Evolutionary conservation across 108 stramenopile genomes (phyloP).

Genomic region (Fistulifera pelliculosa): DNA sequence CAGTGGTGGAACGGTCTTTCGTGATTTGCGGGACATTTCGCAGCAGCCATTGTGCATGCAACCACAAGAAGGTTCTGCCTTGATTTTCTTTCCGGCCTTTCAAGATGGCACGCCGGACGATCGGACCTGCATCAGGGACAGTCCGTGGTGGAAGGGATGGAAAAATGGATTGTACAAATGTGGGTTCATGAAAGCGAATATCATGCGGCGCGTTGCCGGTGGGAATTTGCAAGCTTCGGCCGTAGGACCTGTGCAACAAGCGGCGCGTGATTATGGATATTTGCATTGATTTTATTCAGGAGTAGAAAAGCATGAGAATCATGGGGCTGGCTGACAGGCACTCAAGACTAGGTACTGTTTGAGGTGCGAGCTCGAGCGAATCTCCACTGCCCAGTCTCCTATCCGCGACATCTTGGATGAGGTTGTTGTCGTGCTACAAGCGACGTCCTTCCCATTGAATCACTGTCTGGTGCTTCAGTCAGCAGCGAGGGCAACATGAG

Average conservation of each 20-base stretch:
- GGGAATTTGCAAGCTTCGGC: constrained; percentile 49
- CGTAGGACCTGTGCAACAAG: background rate
- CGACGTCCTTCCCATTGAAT: too few relatives aligned
- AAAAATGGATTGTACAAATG: constrained; percentile 80
- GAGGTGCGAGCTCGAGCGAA: too few relatives aligned
- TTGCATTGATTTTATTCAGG: too few relatives aligned
- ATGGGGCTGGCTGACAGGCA: too few relatives aligned
- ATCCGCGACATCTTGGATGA: too few relatives aligned
- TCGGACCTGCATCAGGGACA: constrained; percentile 77
- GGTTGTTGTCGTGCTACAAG: too few relatives aligned
- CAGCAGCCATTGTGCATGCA: constrained; percentile 35
- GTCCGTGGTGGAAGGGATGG: constrained; percentile 45
- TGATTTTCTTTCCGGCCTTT: constrained; percentile 70
- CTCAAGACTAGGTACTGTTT: too few relatives aligned
- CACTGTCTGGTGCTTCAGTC: too few relatives aligned
- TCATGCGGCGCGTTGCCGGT: constrained; percentile 48
- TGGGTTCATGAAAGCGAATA: constrained; percentile 55
- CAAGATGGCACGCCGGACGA: constrained; percentile 73
- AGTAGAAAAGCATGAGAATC: too few relatives aligned
- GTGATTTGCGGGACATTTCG: constrained; percentile 36
- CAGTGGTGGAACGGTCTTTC: constrained; percentile 82
- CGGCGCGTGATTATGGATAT: background rate
- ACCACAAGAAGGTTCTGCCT: constrained; percentile 71
- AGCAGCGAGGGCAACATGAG: too few relatives aligned
- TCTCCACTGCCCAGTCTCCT: too few relatives aligned